Percentiles rank a stretch among this genome's conserved stretches.
phyloP scores from a whole-genome alignment of 768 basidiomycete genomes.

The Rhodotorula sphaerocarpa region DNA sequence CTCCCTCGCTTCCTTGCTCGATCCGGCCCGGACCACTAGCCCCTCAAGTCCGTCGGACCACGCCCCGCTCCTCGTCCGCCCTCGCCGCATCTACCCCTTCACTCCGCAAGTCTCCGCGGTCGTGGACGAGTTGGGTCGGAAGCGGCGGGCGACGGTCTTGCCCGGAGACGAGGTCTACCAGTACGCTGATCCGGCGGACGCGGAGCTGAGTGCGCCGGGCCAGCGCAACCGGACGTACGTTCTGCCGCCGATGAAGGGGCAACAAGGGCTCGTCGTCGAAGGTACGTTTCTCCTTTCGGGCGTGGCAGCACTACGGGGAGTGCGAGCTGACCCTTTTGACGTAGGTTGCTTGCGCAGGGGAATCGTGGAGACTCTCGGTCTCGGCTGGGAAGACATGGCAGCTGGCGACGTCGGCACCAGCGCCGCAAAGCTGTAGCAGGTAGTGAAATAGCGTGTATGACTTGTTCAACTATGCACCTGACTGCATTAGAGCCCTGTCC shows the following conservation, averaged over 20 bases:
- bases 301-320: too few species aligned
- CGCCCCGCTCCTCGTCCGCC: slow-evolving; percentile 2
- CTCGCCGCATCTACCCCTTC: neutral
- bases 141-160: slow-evolving; percentile 14
- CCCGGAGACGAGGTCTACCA: slow-evolving; percentile 22
- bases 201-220: neutral
- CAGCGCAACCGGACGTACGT: slow-evolving; percentile 21
- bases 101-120: neutral
- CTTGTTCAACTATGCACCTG: too few species aligned
- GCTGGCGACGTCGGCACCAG: slow-evolving; percentile 16
- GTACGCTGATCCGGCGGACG: neutral
- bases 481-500: too few species aligned
- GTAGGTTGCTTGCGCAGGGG: slow-evolving; percentile 9
- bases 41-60: neutral
- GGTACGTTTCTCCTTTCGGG: neutral
- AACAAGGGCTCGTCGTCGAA: slow-evolving; percentile 10
- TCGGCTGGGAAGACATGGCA: slow-evolving; percentile 28
- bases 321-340: too few species aligned
- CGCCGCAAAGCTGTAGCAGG: neutral
- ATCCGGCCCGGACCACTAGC: neutral
- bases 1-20: neutral
- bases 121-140: neutral
- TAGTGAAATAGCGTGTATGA: too few species aligned
- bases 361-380: neutral
- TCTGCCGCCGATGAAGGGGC: slow-evolving; percentile 11